A percentile compares a stretch with the other conserved stretches of the same genome.
Conservation (phyloP, 169 alveolate genomes). For the Amoebophrya sp. region DNA sequence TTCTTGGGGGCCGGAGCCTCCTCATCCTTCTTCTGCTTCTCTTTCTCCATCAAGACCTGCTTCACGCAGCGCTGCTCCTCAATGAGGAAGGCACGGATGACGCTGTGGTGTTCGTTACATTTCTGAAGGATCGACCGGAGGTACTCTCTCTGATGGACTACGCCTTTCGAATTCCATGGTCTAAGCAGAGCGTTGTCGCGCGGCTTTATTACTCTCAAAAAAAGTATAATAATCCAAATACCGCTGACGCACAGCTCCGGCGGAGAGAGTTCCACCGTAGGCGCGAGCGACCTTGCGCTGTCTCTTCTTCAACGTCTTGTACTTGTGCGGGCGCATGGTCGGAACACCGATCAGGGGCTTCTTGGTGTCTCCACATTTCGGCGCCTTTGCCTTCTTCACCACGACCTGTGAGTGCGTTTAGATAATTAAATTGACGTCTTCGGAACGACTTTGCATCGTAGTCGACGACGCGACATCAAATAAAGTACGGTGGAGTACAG, state of each 20-base stretch:
- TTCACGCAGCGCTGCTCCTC: slow-evolving; percentile 63
- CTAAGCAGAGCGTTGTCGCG: too few relatives aligned
- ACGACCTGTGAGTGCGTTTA: slow-evolving; percentile 11
- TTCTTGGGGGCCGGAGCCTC: slow-evolving; percentile 23
- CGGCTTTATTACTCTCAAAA: too few relatives aligned
- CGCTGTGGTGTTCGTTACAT: slow-evolving; percentile 28
- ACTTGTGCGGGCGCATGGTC: slow-evolving; percentile 11
- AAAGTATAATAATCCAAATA: background rate
- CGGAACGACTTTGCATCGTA: background rate
- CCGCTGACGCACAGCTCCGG: slow-evolving; percentile 12
- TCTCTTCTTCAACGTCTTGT: slow-evolving; percentile 30
- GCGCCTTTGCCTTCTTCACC: slow-evolving; percentile 33
- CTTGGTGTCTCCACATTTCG: background rate
- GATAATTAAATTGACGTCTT: background rate
- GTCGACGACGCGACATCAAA: background rate
- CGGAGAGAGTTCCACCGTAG: slow-evolving; percentile 50
- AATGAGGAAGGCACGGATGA: slow-evolving; percentile 59
- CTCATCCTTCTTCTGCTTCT: background rate
- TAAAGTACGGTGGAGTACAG: background rate
- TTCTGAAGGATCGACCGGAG: too few relatives aligned
- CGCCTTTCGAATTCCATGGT: too few relatives aligned
- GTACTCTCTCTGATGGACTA: too few relatives aligned
- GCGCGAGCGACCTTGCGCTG: slow-evolving; percentile 61
- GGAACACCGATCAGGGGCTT: background rate
- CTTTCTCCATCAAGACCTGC: slow-evolving; percentile 37